phyloP scores from a whole-genome alignment of 352 stramenopile genomes.

The Globisporangium parvum region DNA sequence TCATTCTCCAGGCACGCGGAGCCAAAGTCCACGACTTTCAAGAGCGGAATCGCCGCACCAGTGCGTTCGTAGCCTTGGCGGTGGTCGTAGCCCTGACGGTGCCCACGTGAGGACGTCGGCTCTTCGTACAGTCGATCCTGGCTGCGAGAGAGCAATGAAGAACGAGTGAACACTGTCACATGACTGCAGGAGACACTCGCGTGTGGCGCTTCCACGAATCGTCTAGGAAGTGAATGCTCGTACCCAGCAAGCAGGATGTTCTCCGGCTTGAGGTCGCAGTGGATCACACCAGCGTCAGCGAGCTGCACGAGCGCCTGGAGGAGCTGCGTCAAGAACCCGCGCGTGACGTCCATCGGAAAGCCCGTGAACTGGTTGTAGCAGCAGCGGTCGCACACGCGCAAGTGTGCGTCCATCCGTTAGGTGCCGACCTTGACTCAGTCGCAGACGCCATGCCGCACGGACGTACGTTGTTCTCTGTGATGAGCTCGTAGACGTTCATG shows the following conservation, averaged over 20 bases:
- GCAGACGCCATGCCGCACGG: background rate
- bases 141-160: constrained; percentile 23
- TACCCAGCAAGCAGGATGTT: constrained; percentile 88
- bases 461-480: constrained; percentile 84
- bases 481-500: constrained; percentile 93
- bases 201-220: background rate
- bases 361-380: constrained; percentile 42
- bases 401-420: no score
- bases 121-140: constrained; percentile 62
- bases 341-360: constrained; percentile 86
- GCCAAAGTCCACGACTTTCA: constrained; percentile 97
- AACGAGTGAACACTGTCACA: background rate
- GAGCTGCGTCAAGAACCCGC: constrained; percentile 92
- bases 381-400: no score
- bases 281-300: constrained; percentile 91
- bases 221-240: constrained; percentile 8
- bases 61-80: background rate
- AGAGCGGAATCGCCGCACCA: constrained; percentile 11
- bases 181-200: no score
- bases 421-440: no score
- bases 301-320: constrained; percentile 80
- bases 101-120: background rate
- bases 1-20: constrained; percentile 79
- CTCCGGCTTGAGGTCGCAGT: constrained; percentile 97
- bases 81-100: background rate